A percentile compares a stretch with the other conserved stretches of the same genome.
Evolutionary conservation across 2,329 filamentous ascomycete genomes (phyloP).

Genomic region (Pseudogymnoascus sp.): DNA sequence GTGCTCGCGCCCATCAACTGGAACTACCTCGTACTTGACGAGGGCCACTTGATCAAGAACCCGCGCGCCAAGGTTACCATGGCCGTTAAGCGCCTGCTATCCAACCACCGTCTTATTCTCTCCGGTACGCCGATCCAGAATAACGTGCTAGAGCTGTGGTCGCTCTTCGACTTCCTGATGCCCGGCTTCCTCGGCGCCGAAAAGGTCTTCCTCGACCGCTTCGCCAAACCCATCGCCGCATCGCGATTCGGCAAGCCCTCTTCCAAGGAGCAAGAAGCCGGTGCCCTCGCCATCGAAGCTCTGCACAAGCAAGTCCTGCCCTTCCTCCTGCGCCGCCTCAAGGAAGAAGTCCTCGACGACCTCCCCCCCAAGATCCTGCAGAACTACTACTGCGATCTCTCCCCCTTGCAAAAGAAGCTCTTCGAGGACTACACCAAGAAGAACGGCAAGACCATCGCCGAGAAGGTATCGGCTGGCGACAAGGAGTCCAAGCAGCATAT

Average conservation of each 20-base stretch:
- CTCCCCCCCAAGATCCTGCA: constrained; percentile 96
- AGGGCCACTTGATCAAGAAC: constrained; percentile 98
- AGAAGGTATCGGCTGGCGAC: constrained; percentile 75
- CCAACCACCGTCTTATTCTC: constrained; percentile 91
- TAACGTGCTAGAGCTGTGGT: constrained; percentile 95
- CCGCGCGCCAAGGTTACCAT: constrained; percentile 92
- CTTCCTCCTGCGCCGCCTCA: constrained; percentile 89
- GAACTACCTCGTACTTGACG: constrained; percentile 97
- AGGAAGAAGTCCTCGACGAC: constrained; percentile 95
- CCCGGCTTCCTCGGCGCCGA: constrained; percentile 93
- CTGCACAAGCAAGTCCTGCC: constrained; percentile 96
- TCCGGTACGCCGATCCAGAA: constrained; percentile 98
- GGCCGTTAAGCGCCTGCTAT: constrained; percentile 80
- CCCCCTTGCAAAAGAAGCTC: constrained; percentile 85
- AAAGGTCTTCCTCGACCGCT: constrained; percentile 87
- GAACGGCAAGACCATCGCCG: constrained; percentile 78
- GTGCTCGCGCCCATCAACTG: constrained; percentile 74
- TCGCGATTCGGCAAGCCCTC: constrained; percentile 95
- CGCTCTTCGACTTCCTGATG: constrained; percentile 97
- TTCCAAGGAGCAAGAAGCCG: constrained; percentile 95
- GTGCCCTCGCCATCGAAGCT: constrained; percentile 93
- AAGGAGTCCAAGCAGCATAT: constrained; percentile 97
- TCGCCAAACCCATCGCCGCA: constrained; percentile 83
- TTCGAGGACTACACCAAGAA: constrained; percentile 96
- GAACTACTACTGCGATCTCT: constrained; percentile 98